A percentile compares a stretch with the other conserved stretches of the same genome.
Evolutionary conservation across 768 basidiomycete genomes (phyloP).

Genomic region (Tricholoma matsutake): DNA sequence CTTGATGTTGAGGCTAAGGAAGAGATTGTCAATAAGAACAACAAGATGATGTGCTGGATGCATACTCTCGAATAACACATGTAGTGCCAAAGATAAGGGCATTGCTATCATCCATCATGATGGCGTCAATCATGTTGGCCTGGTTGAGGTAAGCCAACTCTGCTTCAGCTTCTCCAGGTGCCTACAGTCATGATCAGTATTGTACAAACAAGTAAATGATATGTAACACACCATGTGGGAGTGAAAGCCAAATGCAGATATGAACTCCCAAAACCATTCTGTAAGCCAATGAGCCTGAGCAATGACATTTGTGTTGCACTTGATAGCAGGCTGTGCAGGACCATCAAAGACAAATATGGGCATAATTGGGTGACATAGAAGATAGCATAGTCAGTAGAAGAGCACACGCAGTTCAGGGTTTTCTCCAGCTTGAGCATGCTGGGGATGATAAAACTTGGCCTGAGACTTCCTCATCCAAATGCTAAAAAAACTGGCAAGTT

Average conservation of each 20-base stretch:
- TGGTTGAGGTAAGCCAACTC: conserved; percentile 43
- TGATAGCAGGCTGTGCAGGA: conserved; percentile 38
- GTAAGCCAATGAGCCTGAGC: conserved; percentile 25
- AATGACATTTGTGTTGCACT: conserved; percentile 32
- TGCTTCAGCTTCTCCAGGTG: conserved; percentile 48
- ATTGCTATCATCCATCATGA: conserved; percentile 48
- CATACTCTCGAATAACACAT: conserved; percentile 23
- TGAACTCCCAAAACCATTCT: conserved; percentile 26
- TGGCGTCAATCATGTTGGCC: conserved; percentile 38
- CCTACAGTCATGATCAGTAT: too few relatives aligned
- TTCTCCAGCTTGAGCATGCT: too few relatives aligned
- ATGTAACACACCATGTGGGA: too few relatives aligned
- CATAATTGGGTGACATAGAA: conserved; percentile 31
- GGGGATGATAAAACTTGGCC: too few relatives aligned
- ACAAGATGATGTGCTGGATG: too few relatives aligned
- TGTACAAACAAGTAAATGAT: too few relatives aligned
- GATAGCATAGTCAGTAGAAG: too few relatives aligned
- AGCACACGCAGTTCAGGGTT: too few relatives aligned
- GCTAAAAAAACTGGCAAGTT: too few relatives aligned
- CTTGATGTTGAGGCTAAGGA: neutral
- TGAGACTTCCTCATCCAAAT: too few relatives aligned
- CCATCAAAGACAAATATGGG: conserved; percentile 52
- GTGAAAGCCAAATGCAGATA: conserved; percentile 43
- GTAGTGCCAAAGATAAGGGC: conserved; percentile 45
- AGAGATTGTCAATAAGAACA: conserved; percentile 29